Conservation (phyloP, 495 filamentous ascomycete species). For the Annulohypoxylon moriforme region DNA sequence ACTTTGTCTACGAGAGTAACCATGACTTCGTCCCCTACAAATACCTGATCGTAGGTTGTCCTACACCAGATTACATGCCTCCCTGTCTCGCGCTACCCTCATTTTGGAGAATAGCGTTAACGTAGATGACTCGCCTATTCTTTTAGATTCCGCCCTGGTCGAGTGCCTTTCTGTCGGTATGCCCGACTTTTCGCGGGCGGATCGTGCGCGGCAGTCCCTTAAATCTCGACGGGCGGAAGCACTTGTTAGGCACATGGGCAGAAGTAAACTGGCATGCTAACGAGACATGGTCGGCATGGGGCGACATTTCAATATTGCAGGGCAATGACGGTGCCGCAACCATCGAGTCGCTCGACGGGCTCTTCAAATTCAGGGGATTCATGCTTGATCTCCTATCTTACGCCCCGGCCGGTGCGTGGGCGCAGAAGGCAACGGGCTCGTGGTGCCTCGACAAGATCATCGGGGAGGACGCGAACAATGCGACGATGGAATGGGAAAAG, state of each 20-base stretch:
- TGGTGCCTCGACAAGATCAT: slow-evolving; percentile 41
- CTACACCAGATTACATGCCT: not conserved
- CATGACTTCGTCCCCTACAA: slow-evolving; percentile 40
- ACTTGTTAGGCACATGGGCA: slow-evolving; percentile 33
- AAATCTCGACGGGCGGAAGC: slow-evolving; percentile 28
- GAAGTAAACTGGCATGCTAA: slow-evolving; percentile 39
- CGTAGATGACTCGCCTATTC: not conserved
- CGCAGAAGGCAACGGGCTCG: slow-evolving; percentile 32
- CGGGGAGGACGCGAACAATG: slow-evolving; percentile 28
- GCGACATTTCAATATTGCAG: slow-evolving; percentile 36
- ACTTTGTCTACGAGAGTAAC: slow-evolving; percentile 34
- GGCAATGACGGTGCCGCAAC: slow-evolving; percentile 33
- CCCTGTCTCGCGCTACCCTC: not conserved
- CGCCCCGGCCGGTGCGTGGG: slow-evolving; percentile 18
- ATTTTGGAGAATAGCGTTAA: not conserved
- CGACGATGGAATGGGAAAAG: slow-evolving; percentile 24
- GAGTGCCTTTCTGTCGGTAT: slow-evolving; percentile 21
- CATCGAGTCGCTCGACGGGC: slow-evolving; percentile 34
- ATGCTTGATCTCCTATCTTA: slow-evolving; percentile 25
- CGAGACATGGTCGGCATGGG: slow-evolving; percentile 28
- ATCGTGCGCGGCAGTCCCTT: slow-evolving; percentile 23
- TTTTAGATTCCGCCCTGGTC: slow-evolving; percentile 31
- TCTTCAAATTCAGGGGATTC: slow-evolving; percentile 26
- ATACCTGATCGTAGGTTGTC: slow-evolving; percentile 12
- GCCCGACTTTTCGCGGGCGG: slow-evolving; percentile 31